Base-by-base conservation (phyloP, 352 stramenopile species). In the Globisporangium alternatum region DNA sequence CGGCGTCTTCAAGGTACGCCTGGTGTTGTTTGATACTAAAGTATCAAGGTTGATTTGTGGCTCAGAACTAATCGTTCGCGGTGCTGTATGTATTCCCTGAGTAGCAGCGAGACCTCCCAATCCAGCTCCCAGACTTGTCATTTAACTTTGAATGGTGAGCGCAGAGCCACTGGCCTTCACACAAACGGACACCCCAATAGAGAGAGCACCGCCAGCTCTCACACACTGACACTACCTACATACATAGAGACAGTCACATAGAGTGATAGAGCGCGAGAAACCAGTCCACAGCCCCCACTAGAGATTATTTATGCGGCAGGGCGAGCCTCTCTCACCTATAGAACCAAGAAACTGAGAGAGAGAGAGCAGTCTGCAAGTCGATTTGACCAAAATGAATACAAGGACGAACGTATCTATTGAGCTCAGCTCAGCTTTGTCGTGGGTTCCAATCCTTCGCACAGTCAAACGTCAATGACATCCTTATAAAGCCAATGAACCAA, bases 131-230 rank as follows among this genome's bases (percentile, higher is more conserved):
- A 21, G 45, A 62, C 28, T 31, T 61, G 19, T 33, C 25, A 15
- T 62, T 67, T 43, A 48, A 10, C 53, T 67, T 57, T 45, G 62
- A 67, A 22, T 67, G 62, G 62, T 67, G 60, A 65, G 25, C 21
- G 30, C 2, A 28, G 25, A 28, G 25, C 25, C 25, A 35, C 21
- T 37, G 25, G 8, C 4, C 28, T 28, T 15, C 10, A 28, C 31
- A 43, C 37, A 31, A 2, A 17, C 33, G 28, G n/a, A 41, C 7
- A 41, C 8, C 58, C 13, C 21, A 60, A n/a, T 25, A 35, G 17
- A 31, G 31, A 55, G 25, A 53, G 47, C 47, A 28, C 17, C 10
- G n/a, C 10, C n/a, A 53, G 5, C 48, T 33, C 48, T 19, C 22
- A 28, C 45, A 30, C 22, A 53, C 3, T 13, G 12, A 35, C 22